Percentiles rank a stretch among this genome's conserved stretches.
Evolutionary conservation across 345 rosid species (phyloP).

Genomic region (Populus davidiana): DNA sequence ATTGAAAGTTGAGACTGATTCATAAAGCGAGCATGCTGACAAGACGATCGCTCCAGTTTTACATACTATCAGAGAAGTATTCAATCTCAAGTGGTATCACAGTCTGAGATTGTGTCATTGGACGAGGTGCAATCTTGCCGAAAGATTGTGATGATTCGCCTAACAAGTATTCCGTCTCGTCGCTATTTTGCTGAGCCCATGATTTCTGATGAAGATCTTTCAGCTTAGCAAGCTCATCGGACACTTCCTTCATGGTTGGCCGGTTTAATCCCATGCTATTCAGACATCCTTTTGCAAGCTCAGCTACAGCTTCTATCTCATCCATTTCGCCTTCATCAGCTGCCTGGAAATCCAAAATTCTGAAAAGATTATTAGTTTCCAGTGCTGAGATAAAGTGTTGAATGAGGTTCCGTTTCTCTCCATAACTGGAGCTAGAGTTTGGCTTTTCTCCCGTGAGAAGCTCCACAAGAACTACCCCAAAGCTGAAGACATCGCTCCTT

Average conservation of each 20-base stretch:
- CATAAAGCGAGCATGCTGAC: too few species aligned
- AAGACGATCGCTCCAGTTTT: not conserved
- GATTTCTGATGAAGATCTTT: not conserved
- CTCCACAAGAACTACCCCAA: conserved; percentile 35
- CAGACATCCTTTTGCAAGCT: not conserved
- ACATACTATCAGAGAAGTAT: not conserved
- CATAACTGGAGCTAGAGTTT: not conserved
- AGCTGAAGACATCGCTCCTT: conserved; percentile 39
- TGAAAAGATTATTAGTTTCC: not conserved
- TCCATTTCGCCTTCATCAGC: not conserved
- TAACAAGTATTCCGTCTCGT: not conserved
- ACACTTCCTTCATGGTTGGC: not conserved
- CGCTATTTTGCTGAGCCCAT: not conserved
- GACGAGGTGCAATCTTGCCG: fast-evolving
- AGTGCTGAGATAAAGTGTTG: conserved; percentile 12
- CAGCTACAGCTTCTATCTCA: not conserved
- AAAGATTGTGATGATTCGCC: not conserved
- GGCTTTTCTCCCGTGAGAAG: conserved; percentile 23
- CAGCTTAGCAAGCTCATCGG: not conserved
- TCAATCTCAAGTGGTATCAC: not conserved
- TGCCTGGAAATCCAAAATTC: not conserved
- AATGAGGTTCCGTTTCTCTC: conserved; percentile 1
- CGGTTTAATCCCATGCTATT: not conserved
- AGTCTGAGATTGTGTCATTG: not conserved
- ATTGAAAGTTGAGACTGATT: too few species aligned